Percentiles rank a stretch among this genome's conserved stretches.
Conservation (phyloP, 2,329 filamentous ascomycete genomes). For the Nannizzia gypsea region DNA sequence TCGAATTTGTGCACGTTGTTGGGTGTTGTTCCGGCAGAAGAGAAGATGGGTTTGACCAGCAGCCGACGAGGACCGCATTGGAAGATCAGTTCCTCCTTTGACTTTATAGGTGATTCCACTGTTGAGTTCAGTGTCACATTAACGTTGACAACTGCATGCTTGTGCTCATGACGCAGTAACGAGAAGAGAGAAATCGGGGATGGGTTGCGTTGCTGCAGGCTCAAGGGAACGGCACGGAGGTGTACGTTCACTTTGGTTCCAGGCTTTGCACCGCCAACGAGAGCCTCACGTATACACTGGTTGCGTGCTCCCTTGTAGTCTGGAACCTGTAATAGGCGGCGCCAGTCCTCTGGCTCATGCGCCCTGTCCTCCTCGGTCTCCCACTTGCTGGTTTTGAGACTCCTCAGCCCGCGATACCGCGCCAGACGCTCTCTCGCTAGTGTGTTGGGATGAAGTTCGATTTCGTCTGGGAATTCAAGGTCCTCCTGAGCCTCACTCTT, state of each 20-base stretch:
- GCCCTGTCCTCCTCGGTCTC: conserved; percentile 76
- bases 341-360: conserved; percentile 83
- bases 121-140: conserved; percentile 77
- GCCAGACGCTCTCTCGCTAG: conserved; percentile 73
- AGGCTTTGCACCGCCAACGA: conserved; percentile 74
- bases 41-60: conserved; percentile 82
- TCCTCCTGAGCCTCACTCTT: conserved; percentile 77
- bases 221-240: conserved; percentile 48
- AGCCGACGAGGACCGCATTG: conserved; percentile 84
- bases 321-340: conserved; percentile 69
- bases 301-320: conserved; percentile 80
- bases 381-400: conserved; percentile 75
- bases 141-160: conserved; percentile 79
- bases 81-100: conserved; percentile 83
- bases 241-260: conserved; percentile 76
- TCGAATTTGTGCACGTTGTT: conserved; percentile 98
- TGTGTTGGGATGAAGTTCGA: conserved; percentile 81
- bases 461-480: conserved; percentile 91
- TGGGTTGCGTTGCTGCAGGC: conserved; percentile 40
- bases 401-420: conserved; percentile 85
- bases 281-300: conserved; percentile 63
- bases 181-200: conserved; percentile 68
- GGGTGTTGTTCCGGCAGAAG: conserved; percentile 73
- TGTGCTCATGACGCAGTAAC: conserved; percentile 86
- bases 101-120: conserved; percentile 62